A percentile compares a stretch with the other conserved stretches of the same genome.
Conservation (phyloP, 306 rosid genomes). For the Vigna nakashimae region DNA sequence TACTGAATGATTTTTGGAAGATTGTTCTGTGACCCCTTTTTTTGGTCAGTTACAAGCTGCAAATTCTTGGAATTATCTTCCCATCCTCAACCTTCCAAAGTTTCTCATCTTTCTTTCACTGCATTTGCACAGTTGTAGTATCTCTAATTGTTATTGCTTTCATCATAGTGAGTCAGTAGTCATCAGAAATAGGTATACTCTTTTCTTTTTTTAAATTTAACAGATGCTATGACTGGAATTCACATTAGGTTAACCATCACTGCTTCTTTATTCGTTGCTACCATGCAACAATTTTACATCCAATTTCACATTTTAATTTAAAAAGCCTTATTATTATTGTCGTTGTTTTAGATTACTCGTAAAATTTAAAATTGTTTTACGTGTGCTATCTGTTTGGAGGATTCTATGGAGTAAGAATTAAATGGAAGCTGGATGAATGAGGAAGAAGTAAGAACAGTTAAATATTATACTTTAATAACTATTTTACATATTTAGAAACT, state of each 20-base stretch:
- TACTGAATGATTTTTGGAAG: not conserved
- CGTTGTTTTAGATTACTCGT: not conserved
- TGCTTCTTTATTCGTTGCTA: conserved; percentile 8
- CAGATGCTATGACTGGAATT: conserved; percentile 29
- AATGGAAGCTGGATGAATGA: not conserved
- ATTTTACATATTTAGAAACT: too few species aligned
- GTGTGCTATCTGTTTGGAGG: not conserved
- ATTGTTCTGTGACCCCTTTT: conserved; percentile 37
- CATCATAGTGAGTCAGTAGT: conserved; percentile 43
- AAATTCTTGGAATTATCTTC: conserved; percentile 41
- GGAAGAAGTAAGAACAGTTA: not conserved
- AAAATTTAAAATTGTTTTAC: not conserved
- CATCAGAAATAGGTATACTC: conserved; percentile 43
- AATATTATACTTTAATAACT: not conserved
- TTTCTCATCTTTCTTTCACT: conserved; percentile 37
- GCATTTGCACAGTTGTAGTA: conserved; percentile 58
- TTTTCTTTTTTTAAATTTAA: not conserved
- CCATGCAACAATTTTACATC: conserved; percentile 9
- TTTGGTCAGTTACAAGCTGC: conserved; percentile 41
- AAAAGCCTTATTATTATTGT: not conserved
- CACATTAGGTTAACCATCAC: conserved; percentile 31
- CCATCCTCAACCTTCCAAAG: conserved; percentile 39
- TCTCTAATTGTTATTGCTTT: conserved; percentile 50
- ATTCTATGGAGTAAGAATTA: not conserved
- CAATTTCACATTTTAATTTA: conserved; percentile 27